Base-by-base conservation (phyloP, 805 yeast species). In the Schizosaccharomyces cryophilus region DNA sequence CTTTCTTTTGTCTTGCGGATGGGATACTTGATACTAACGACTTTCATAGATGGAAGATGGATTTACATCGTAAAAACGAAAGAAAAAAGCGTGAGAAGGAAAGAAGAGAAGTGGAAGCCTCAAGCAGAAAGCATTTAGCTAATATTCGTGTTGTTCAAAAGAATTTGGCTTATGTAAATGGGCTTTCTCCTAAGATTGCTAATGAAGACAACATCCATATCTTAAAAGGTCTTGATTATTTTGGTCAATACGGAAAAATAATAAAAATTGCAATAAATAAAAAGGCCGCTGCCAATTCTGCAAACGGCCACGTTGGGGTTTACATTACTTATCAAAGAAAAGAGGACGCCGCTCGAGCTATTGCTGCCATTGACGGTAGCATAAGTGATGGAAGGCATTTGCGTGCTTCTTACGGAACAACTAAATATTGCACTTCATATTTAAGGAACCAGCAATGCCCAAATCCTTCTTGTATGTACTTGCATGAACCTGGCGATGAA, bases 401-500 rank as follows among this genome's bases (percentile, higher is more conserved):
- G 64, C 78, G 66, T 64, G 98, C 98, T 17, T 96, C 97, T 0
- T 95, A 89, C 71, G 99, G 99, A 69, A 93, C 98, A 4, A 93
- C 99, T 13, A 93, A 93, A 72, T 93, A 93, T 74, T 93, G 99
- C 71, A 87, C 95, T n/a, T 84, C 95, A 2, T 93, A 93, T 69
- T 74, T 93, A 65, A 79, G 96, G 66, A 96, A 96, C 45, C 94
- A 87, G 70, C 84, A 93, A 9, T 93, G 99, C 73, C 98, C 95
- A 63, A 93, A 93, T 72, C 97, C 97, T 64, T 87, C 88, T 69
- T 93, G 99, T 77, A 93, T 93, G 98, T 93, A 93, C 68, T 77
- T 93, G 67, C 99, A 93, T 71, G 98, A 93, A 72, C 98, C 98
- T 5, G 98, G 99, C 63, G 99, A 93, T 75, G 98, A 93, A 71